Evolutionary conservation across 768 basidiomycete species (phyloP), one percentile per base, ranked within the genome.

Genomic region (Hemileccinum rubropunctum): DNA sequence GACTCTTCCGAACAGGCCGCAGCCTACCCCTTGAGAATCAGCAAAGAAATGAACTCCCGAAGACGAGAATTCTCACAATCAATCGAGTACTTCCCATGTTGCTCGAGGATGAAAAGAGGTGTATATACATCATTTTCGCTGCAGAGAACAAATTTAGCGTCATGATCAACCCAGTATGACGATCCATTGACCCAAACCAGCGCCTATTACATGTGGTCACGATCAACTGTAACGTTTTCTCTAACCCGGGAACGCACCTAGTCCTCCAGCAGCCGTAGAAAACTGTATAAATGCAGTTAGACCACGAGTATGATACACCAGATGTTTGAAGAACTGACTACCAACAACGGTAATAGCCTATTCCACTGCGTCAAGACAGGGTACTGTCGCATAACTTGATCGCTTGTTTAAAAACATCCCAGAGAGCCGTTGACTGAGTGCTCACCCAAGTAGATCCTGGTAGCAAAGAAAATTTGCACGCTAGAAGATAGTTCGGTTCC

Each of bases 361-460:
- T 49, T 18, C 32, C 18, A 42, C 14, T 7, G 30, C 23, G 35
- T 40, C 27, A 33, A 42, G 36, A 58, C 18, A 27, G 47, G 47
- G 28, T 52, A 44, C 26, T 47, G 37, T 30, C 37, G 49, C 49
- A 56, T 36, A 21, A 47, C 42, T 52, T 42, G 23, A n/a, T 28
- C 23, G 7, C 32, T 5, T 32, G 26, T 28, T 42, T 35, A 42
- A 20, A 21, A 11, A 18, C n/a, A 18, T 12, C 14, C 34, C 15
- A 14, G 46, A 20, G 27, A 43, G 18, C 39, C n/a, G 20, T 10
- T 11, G 15, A 40, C 10, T 23, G 35, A 47, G 37, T 49, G 3
- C 50, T 51, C 33, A 39, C 47, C 47, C 32, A 45, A 35, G 41
- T 49, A 45, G 36, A 56, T 46, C 20, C 53, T 51, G 5, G 47